These are phyloP conservation scores for Zalaria obscura DNA, from an alignment of 2,329 filamentous ascomycete genomes.

Conservation along the genomic window DNA sequence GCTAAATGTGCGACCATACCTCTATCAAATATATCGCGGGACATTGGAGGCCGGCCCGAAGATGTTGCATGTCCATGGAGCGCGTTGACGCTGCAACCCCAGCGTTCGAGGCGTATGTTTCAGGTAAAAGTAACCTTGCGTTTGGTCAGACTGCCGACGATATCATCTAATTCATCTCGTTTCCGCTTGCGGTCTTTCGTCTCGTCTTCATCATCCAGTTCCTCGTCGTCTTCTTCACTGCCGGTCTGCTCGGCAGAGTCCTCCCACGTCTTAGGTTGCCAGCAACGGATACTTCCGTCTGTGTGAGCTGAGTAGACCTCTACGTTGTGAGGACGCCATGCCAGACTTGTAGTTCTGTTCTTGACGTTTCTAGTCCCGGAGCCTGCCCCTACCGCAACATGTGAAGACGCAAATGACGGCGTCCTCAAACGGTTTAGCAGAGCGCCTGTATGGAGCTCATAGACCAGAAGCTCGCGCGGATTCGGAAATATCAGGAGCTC, in stretches of 20 bases:
- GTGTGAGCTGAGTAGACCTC: slow-evolving; percentile 72
- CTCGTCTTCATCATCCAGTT: slow-evolving; percentile 24
- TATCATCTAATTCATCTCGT: slow-evolving; percentile 63
- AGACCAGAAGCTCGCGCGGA: slow-evolving; percentile 56
- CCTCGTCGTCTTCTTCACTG: slow-evolving; percentile 18
- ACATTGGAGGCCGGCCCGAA: no score
- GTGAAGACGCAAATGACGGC: slow-evolving; percentile 5
- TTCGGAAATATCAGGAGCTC: slow-evolving; percentile 74
- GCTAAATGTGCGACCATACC: no score
- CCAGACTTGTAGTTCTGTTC: slow-evolving; percentile 56
- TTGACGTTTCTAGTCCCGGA: slow-evolving; percentile 15
- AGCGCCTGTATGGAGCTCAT: slow-evolving; percentile 65
- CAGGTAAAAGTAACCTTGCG: slow-evolving; percentile 46
- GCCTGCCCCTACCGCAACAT: slow-evolving; percentile 6
- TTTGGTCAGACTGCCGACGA: slow-evolving; percentile 64
- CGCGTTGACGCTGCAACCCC: not conserved
- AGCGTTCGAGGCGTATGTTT: not conserved
- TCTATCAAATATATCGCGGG: no score
- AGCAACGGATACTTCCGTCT: slow-evolving; percentile 71
- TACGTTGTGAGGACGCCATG: slow-evolving; percentile 57
- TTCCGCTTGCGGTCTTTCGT: slow-evolving; percentile 48
- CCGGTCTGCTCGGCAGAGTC: slow-evolving; percentile 22
- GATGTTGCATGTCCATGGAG: not conserved
- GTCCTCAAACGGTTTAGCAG: slow-evolving; percentile 58
- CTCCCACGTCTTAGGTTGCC: slow-evolving; percentile 49